phyloP scores from a whole-genome alignment of 805 yeast genomes.

The Starmerella apis region DNA sequence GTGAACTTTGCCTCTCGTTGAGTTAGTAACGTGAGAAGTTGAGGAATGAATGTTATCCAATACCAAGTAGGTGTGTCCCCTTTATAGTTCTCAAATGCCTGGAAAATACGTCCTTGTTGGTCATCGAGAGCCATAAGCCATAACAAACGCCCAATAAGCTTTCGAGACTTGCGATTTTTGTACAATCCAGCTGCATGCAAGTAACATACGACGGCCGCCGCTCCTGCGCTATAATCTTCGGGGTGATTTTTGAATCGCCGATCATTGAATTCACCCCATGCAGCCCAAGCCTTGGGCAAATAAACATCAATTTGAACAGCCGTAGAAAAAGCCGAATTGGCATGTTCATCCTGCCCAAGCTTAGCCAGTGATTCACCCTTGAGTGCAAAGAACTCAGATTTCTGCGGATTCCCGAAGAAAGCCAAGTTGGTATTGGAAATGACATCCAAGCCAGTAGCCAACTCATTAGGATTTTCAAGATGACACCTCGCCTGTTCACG shows the following conservation, averaged over 20 bases:
- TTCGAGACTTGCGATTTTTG: conserved; percentile 83
- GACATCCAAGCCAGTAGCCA: conserved; percentile 91
- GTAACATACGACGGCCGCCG: conserved; percentile 90
- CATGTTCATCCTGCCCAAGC: conserved; percentile 81
- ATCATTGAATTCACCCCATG: conserved; percentile 96
- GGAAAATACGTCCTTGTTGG: conserved; percentile 62
- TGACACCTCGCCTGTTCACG: conserved; percentile 98
- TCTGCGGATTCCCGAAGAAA: conserved; percentile 93
- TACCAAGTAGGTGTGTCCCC: conserved; percentile 99
- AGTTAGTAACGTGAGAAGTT: conserved; percentile 75
- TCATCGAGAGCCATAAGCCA: conserved; percentile 94
- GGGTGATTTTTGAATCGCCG: conserved; percentile 75
- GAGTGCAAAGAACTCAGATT: conserved; percentile 93
- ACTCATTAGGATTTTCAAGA: conserved; percentile 79
- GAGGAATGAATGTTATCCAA: conserved; percentile 96
- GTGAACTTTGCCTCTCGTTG: conserved; percentile 86
- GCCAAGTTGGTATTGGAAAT: conserved; percentile 92
- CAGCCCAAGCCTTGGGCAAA: conserved; percentile 98
- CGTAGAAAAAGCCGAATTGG: conserved; percentile 94
- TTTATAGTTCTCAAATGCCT: conserved; percentile 80
- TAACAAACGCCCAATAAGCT: conserved; percentile 73
- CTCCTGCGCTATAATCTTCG: conserved; percentile 69
- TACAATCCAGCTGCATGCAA: conserved; percentile 95
- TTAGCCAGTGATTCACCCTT: conserved; percentile 97
- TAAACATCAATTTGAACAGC: conserved; percentile 94